Percentiles rank a stretch among this genome's conserved stretches.
Evolutionary conservation across 768 basidiomycete species (phyloP).

Genomic region (Amanita polypyramis): DNA sequence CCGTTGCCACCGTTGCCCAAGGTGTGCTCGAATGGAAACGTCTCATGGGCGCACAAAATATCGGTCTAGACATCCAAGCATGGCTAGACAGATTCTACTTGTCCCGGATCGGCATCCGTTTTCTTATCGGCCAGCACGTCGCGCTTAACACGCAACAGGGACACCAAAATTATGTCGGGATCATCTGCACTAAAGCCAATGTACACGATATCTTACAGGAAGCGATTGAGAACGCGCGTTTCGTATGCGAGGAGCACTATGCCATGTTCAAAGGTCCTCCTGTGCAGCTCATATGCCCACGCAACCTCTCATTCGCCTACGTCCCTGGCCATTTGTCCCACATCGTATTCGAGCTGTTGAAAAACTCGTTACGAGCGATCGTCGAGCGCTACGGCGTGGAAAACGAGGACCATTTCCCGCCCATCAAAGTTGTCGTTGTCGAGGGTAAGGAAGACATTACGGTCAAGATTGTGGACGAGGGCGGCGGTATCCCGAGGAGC

Average conservation of each 20-base stretch:
- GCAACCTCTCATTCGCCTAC: slow-evolving; percentile 80
- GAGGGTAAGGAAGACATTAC: slow-evolving; percentile 99
- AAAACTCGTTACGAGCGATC: slow-evolving; percentile 94
- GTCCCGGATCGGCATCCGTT: slow-evolving; percentile 91
- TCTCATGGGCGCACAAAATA: slow-evolving; percentile 52
- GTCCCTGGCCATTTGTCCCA: slow-evolving; percentile 96
- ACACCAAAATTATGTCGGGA: slow-evolving; percentile 89
- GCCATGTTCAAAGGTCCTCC: slow-evolving; percentile 94
- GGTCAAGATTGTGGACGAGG: slow-evolving; percentile 97
- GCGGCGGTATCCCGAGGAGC: slow-evolving; percentile 83
- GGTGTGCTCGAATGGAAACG: slow-evolving; percentile 96
- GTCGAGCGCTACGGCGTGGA: slow-evolving; percentile 88
- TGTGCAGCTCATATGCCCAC: slow-evolving; percentile 91
- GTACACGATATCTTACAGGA: slow-evolving; percentile 97
- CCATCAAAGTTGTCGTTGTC: slow-evolving; percentile 90
- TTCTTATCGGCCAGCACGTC: slow-evolving; percentile 94
- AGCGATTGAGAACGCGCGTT: slow-evolving; percentile 94
- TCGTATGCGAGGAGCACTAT: slow-evolving; percentile 92
- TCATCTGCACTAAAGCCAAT: slow-evolving; percentile 92
- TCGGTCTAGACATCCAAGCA: slow-evolving; percentile 82
- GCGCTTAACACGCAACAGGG: slow-evolving; percentile 88
- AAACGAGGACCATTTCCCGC: slow-evolving; percentile 68
- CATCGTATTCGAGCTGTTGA: slow-evolving; percentile 93
- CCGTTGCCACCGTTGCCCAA: slow-evolving; percentile 93
- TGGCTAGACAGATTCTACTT: slow-evolving; percentile 98